phyloP scores from a whole-genome alignment of 306 rosid species.

The Prunus mongolica region DNA sequence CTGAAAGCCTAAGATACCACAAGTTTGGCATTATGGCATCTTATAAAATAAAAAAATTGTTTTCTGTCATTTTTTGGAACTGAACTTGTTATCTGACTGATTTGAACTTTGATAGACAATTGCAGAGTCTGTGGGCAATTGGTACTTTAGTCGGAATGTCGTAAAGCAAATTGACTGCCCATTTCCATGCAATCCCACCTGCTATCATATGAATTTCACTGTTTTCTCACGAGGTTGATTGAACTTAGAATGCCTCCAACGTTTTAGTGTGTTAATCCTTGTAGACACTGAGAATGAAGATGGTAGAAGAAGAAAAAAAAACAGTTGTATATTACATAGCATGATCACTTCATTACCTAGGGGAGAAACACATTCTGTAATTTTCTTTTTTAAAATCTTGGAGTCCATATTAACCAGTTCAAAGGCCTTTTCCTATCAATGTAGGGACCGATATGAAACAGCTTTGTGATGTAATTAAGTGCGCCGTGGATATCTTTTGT shows the following conservation, averaged over 20 bases:
- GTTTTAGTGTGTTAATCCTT: not conserved
- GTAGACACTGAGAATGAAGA: not conserved
- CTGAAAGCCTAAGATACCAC: not conserved
- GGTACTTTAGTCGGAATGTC: slow-evolving; percentile 59
- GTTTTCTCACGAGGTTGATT: slow-evolving; percentile 32
- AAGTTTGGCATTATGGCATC: not conserved
- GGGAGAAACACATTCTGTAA: not conserved
- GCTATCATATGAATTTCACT: slow-evolving; percentile 57
- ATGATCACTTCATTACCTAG: too few relatives aligned
- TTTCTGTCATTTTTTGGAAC: not conserved
- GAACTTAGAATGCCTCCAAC: slow-evolving; percentile 7
- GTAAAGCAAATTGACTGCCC: slow-evolving; percentile 72
- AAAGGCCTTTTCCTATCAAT: too few relatives aligned
- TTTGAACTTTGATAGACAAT: slow-evolving; percentile 50
- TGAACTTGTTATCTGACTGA: not conserved
- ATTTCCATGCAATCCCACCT: slow-evolving; percentile 91
- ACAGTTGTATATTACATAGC: not conserved
- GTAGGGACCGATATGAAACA: too few relatives aligned
- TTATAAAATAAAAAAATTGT: too few relatives aligned
- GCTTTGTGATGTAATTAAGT: too few relatives aligned
- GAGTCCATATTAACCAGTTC: too few relatives aligned
- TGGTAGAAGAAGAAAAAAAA: not conserved
- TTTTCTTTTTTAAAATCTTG: not conserved
- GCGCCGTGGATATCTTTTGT: too few relatives aligned
- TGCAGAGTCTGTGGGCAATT: slow-evolving; percentile 84